A percentile compares a stretch with the other conserved stretches of the same genome.
Evolutionary conservation across 805 yeast genomes (phyloP).

Genomic region (Debaryomyces castellii): DNA sequence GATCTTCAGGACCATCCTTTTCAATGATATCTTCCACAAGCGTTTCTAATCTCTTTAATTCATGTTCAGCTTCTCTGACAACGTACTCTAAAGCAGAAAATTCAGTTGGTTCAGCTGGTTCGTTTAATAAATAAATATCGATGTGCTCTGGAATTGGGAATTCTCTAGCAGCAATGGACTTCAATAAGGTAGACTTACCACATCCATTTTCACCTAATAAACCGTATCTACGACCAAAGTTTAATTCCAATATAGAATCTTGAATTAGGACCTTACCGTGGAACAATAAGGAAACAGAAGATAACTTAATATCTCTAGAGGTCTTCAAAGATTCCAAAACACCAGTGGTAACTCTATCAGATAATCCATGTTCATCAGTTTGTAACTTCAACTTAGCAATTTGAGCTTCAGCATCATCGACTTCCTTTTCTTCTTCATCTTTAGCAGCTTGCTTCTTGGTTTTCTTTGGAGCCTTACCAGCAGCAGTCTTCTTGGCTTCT

Average conservation of each 20-base stretch:
- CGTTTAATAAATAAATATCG: constrained; percentile 90
- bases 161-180: constrained; percentile 93
- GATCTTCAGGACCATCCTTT: constrained; percentile 92
- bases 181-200: constrained; percentile 94
- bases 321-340: constrained; percentile 86
- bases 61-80: constrained; percentile 92
- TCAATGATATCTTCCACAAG: constrained; percentile 86
- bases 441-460: constrained; percentile 56
- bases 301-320: constrained; percentile 89
- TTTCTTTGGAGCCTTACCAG: constrained; percentile 72
- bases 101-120: constrained; percentile 96
- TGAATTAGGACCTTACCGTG: constrained; percentile 96
- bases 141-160: constrained; percentile 91
- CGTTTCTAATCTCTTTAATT: constrained; percentile 87
- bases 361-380: constrained; percentile 88
- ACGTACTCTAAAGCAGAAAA: constrained; percentile 93
- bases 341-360: constrained; percentile 98
- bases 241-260: constrained; percentile 88
- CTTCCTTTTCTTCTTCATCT: constrained; percentile 51
- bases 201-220: constrained; percentile 98
- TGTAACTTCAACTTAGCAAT: constrained; percentile 87
- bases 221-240: constrained; percentile 97
- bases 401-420: constrained; percentile 65
- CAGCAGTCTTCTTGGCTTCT: constrained; percentile 50
- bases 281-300: constrained; percentile 87